Evolutionary conservation across 1,139 yeast genomes (phyloP).

Genomic region (Debaryomyces fabryi): DNA sequence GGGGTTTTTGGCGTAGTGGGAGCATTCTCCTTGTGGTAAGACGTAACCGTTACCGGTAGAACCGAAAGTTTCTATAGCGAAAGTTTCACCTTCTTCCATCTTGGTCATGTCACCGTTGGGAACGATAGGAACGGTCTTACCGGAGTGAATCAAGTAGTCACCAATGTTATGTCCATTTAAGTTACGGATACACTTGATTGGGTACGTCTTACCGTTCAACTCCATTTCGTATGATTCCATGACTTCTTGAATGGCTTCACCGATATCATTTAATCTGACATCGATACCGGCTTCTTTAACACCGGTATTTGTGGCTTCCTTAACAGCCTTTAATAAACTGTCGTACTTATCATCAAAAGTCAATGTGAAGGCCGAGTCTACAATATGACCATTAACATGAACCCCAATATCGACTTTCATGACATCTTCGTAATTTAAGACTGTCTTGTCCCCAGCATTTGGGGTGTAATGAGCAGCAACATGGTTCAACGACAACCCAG

Average conservation of each 20-base stretch:
- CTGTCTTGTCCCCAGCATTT: conserved; percentile 87
- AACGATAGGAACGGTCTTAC: conserved; percentile 94
- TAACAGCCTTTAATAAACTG: conserved; percentile 76
- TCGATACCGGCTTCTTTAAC: conserved; percentile 92
- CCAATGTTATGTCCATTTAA: conserved; percentile 93
- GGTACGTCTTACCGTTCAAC: conserved; percentile 80
- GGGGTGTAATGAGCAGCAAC: conserved; percentile 99
- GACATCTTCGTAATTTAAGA: conserved; percentile 81
- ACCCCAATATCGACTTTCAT: conserved; percentile 98
- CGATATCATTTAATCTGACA: conserved; percentile 91
- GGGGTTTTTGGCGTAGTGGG: conserved; percentile 78
- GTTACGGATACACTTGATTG: conserved; percentile 86
- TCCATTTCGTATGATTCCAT: conserved; percentile 97
- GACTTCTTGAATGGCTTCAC: conserved; percentile 93
- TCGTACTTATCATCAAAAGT: conserved; percentile 87
- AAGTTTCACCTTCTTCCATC: conserved; percentile 98
- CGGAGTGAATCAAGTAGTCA: conserved; percentile 85
- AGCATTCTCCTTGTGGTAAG: conserved; percentile 83
- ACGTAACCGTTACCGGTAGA: conserved; percentile 95
- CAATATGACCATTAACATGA: conserved; percentile 92
- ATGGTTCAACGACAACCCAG: conserved; percentile 90
- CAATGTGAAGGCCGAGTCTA: conserved; percentile 94
- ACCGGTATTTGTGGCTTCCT: conserved; percentile 94
- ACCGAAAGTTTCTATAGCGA: conserved; percentile 98
- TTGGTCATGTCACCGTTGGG: conserved; percentile 91